Evolutionary conservation across 2,329 filamentous ascomycete genomes (phyloP).

Genomic region (Neoarthrinium moseri): DNA sequence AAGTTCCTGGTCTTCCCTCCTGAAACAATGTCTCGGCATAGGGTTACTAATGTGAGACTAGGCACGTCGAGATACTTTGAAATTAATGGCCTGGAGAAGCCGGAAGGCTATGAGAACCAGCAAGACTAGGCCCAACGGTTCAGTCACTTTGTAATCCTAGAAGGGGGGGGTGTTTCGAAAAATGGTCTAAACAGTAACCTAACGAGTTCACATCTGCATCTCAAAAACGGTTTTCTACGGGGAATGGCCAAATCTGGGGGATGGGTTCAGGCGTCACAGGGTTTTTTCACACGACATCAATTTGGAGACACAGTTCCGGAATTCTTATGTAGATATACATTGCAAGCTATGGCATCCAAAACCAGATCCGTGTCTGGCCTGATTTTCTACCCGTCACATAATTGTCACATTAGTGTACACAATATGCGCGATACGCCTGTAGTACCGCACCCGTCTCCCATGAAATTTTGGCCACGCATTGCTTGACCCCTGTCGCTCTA

Average conservation of each 20-base stretch:
- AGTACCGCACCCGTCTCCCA: neutral
- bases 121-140: slow-evolving; percentile 39
- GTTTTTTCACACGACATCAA: neutral
- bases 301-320: neutral
- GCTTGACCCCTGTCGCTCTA: too few relatives aligned
- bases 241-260: neutral
- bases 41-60: slow-evolving; percentile 32
- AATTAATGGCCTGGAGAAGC: slow-evolving; percentile 76
- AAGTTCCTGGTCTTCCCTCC: slow-evolving; percentile 37
- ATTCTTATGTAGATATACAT: neutral
- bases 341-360: too few relatives aligned
- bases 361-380: too few relatives aligned
- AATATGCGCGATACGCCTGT: too few relatives aligned
- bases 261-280: neutral
- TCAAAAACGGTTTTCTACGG: neutral
- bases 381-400: too few relatives aligned
- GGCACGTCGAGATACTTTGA: slow-evolving; percentile 87
- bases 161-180: neutral
- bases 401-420: too few relatives aligned
- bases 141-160: neutral
- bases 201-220: neutral
- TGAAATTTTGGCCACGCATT: neutral
- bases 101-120: slow-evolving; percentile 79
- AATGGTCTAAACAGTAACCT: neutral
- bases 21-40: neutral